phyloP scores from a whole-genome alignment of 495 filamentous ascomycete genomes.

The Tetracladium setigerum region DNA sequence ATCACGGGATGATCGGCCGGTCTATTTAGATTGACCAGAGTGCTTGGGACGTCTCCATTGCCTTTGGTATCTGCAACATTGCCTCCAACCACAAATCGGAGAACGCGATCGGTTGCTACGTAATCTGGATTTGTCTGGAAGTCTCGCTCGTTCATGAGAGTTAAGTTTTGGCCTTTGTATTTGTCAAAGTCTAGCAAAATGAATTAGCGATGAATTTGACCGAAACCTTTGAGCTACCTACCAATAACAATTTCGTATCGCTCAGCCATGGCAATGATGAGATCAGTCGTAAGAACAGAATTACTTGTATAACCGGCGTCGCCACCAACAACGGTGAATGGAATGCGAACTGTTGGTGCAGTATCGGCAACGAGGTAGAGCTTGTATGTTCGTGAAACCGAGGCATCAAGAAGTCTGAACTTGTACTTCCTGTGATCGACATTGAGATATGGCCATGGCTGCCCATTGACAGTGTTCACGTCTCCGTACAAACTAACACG shows the following conservation, averaged over 20 bases:
- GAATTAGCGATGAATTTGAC: no score
- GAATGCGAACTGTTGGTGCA: slow-evolving; percentile 20
- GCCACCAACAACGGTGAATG: slow-evolving; percentile 42
- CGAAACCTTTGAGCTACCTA: no score
- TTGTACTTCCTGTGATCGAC: slow-evolving; percentile 54
- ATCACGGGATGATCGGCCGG: neutral
- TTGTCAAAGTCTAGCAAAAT: slow-evolving; percentile 45
- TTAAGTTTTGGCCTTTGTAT: slow-evolving; percentile 40
- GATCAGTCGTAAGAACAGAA: slow-evolving; percentile 26
- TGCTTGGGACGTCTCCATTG: neutral
- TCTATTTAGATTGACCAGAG: neutral
- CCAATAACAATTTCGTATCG: slow-evolving; percentile 47
- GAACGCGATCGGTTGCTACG: slow-evolving; percentile 39
- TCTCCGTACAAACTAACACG: slow-evolving; percentile 42
- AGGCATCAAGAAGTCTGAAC: slow-evolving; percentile 41
- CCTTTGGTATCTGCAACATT: neutral
- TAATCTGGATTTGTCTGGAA: slow-evolving; percentile 28
- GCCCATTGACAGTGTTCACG: slow-evolving; percentile 47
- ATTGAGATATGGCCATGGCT: slow-evolving; percentile 45
- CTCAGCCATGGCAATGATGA: slow-evolving; percentile 46
- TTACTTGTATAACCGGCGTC: slow-evolving; percentile 39
- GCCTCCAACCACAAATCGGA: slow-evolving; percentile 35
- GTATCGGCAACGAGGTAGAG: slow-evolving; percentile 33
- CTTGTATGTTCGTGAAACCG: slow-evolving; percentile 40
- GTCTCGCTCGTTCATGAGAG: slow-evolving; percentile 30